Conservation (phyloP, 2,329 filamentous ascomycete genomes). For the Botryotinia globosa region DNA sequence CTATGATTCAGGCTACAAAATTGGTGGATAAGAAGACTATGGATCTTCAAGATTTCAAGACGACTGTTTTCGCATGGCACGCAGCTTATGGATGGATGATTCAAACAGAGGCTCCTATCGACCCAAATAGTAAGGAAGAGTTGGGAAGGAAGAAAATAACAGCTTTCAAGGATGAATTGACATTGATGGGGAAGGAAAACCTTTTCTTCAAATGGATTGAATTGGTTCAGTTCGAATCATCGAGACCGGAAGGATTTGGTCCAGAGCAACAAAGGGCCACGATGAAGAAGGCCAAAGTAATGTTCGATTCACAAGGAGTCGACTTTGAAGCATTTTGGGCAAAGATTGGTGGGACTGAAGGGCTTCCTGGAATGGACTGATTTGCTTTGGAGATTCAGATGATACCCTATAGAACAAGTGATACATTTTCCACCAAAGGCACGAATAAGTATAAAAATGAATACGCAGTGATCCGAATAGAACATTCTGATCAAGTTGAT, state of each 20-base stretch:
- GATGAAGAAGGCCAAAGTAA: slow-evolving; percentile 68
- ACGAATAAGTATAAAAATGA: background rate
- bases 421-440: background rate
- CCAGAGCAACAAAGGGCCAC: slow-evolving; percentile 68
- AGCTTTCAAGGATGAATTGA: slow-evolving; percentile 73
- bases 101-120: slow-evolving; percentile 57
- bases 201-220: slow-evolving; percentile 93
- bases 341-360: slow-evolving; percentile 62
- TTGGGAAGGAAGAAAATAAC: slow-evolving; percentile 71
- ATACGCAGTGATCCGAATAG: background rate
- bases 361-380: slow-evolving; percentile 50
- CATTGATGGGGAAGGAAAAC: slow-evolving; percentile 76
- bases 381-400: background rate
- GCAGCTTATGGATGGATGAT: slow-evolving; percentile 69
- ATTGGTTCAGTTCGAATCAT: slow-evolving; percentile 83
- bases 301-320: slow-evolving; percentile 73
- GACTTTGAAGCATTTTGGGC: slow-evolving; percentile 80
- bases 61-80: slow-evolving; percentile 66
- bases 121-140: slow-evolving; percentile 53
- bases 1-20: slow-evolving; percentile 71
- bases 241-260: slow-evolving; percentile 74
- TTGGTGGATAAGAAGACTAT: slow-evolving; percentile 63
- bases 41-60: slow-evolving; percentile 64
- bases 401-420: slow-evolving; percentile 16
- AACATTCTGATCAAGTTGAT: background rate